phyloP scores from a whole-genome alignment of 345 rosid genomes.

The Heritiera fomes region DNA sequence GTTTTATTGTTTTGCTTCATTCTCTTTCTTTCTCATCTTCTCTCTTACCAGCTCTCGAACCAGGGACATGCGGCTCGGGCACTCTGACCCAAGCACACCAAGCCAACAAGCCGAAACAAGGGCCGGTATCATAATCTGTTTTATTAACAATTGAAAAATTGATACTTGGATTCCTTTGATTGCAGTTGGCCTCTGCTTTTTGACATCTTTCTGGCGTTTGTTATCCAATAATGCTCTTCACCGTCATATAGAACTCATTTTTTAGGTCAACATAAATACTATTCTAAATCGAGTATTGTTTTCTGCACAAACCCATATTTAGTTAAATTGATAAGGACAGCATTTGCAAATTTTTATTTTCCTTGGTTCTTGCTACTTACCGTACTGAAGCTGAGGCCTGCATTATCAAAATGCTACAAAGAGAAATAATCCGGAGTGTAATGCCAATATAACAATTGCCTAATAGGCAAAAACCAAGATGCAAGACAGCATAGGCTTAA shows the following conservation, averaged over 20 bases:
- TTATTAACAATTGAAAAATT: not conserved
- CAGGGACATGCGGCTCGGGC: too few relatives aligned
- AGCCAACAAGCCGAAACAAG: too few relatives aligned
- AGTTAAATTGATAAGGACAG: not conserved
- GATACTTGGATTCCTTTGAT: not conserved
- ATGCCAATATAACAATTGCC: not conserved
- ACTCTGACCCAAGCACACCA: too few relatives aligned
- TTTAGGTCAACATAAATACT: not conserved
- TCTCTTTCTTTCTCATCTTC: too few relatives aligned
- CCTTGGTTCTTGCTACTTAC: not conserved
- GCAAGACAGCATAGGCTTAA: not conserved
- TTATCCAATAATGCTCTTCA: too few relatives aligned
- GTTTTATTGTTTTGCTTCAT: too few relatives aligned
- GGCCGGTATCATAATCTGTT: not conserved
- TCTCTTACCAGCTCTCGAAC: too few relatives aligned
- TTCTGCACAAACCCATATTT: not conserved
- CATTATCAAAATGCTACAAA: not conserved
- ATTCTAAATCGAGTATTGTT: not conserved
- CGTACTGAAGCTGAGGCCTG: not conserved
- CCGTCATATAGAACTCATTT: not conserved
- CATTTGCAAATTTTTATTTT: not conserved
- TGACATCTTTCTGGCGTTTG: too few relatives aligned
- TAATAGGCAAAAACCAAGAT: slow-evolving; percentile 4
- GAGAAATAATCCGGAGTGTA: not conserved
- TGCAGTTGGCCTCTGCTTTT: not conserved